These are phyloP conservation scores for Carex sylvatica DNA, from an alignment of 202 grass and related monocot genomes.

Conservation along the genomic window DNA sequence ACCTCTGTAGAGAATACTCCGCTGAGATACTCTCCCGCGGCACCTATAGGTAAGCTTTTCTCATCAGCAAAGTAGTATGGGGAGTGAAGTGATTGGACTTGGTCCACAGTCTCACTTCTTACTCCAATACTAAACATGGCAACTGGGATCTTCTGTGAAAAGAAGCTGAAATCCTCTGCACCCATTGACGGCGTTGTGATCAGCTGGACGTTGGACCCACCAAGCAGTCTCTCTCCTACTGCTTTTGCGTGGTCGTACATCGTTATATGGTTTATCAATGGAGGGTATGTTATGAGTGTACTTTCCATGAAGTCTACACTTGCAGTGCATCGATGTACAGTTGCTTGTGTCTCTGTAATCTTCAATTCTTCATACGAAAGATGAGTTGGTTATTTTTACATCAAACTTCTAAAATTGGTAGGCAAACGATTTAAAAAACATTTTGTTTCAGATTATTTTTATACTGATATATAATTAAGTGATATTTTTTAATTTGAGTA, in stretches of 20 bases:
- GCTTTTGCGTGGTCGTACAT: constrained; percentile 49
- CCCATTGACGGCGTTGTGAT: constrained; percentile 21
- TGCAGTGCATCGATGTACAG: constrained; percentile 44
- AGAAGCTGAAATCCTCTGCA: constrained; percentile 83
- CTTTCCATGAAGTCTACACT: constrained; percentile 69
- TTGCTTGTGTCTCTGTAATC: constrained; percentile 59
- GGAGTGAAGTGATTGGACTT: constrained; percentile 32
- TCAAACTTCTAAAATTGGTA: background rate
- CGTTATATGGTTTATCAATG: constrained; percentile 47
- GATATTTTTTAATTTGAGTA: background rate
- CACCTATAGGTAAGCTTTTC: constrained; percentile 48
- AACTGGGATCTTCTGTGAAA: constrained; percentile 47
- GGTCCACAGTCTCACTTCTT: background rate
- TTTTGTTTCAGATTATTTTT: background rate
- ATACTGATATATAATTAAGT: background rate
- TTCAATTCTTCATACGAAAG: constrained; percentile 33
- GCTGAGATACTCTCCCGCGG: too few species aligned
- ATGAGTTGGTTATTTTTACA: background rate
- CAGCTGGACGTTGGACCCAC: constrained; percentile 36
- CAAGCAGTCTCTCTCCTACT: constrained; percentile 50
- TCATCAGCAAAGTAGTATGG: constrained; percentile 52
- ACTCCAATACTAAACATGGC: constrained; percentile 52
- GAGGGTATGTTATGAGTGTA: constrained; percentile 55
- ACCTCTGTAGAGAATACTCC: too few species aligned
- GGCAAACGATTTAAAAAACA: background rate